Percentiles rank a stretch among this genome's conserved stretches.
phyloP scores from a whole-genome alignment of 306 rosid species.

The Acacia acuminata region DNA sequence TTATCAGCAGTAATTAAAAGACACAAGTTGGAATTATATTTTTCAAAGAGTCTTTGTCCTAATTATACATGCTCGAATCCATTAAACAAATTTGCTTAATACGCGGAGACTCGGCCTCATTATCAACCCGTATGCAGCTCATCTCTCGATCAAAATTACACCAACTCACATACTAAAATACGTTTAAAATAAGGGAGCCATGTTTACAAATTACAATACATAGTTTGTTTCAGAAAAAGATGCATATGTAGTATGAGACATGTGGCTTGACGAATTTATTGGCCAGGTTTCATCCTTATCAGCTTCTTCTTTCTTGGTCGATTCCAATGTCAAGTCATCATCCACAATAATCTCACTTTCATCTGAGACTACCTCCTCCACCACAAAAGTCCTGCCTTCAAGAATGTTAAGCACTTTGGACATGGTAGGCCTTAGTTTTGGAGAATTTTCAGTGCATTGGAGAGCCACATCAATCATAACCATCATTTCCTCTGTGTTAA shows the following conservation, averaged over 20 bases:
- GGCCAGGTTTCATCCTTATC: background rate
- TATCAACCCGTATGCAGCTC: too few species aligned
- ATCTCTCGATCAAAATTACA: too few species aligned
- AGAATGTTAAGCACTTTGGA: background rate
- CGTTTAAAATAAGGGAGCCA: background rate
- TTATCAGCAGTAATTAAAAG: too few species aligned
- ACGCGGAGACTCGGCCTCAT: too few species aligned
- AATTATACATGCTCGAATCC: too few species aligned
- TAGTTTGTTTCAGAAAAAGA: conserved; percentile 7
- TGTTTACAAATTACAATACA: background rate
- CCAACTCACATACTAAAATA: too few species aligned
- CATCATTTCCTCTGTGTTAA: background rate
- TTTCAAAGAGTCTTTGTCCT: too few species aligned
- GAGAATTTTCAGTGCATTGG: background rate
- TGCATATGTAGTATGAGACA: conserved; percentile 1
- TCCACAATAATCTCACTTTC: conserved; percentile 28
- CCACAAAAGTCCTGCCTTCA: conserved; percentile 35
- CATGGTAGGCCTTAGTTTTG: background rate
- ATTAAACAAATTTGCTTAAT: too few species aligned
- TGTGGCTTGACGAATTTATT: background rate
- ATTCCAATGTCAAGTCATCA: conserved; percentile 22
- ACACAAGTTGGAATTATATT: too few species aligned
- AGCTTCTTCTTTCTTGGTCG: conserved; percentile 4
- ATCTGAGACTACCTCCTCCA: conserved; percentile 27
- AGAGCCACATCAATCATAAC: background rate